phyloP scores from a whole-genome alignment of 129 eudicot genomes.

The Calendula officinalis region DNA sequence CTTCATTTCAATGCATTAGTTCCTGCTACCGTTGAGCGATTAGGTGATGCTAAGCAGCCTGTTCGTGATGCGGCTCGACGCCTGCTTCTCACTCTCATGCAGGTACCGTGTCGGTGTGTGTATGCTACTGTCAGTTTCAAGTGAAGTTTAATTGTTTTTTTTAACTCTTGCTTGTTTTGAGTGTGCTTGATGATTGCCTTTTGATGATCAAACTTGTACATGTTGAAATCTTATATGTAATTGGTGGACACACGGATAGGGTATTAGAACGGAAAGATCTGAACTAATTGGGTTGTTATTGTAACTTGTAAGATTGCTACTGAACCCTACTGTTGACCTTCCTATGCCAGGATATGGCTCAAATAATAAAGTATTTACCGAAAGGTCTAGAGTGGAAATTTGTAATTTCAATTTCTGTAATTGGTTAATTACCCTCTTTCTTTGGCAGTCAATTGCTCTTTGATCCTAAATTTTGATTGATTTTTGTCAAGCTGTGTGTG shows the following conservation, averaged over 20 bases:
- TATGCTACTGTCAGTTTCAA: not conserved
- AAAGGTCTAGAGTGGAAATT: not conserved
- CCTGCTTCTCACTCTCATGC: constrained; percentile 84
- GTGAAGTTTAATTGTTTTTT: not conserved
- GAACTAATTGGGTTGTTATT: not conserved
- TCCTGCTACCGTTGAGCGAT: constrained; percentile 78
- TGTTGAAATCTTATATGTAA: not conserved
- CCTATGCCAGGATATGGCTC: not conserved
- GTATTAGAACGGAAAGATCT: constrained; percentile 7
- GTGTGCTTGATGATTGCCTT: not conserved
- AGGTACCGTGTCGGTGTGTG: constrained; percentile 44
- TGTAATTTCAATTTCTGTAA: not conserved
- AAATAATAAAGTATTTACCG: not conserved
- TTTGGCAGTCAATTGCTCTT: not conserved
- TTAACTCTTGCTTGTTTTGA: not conserved
- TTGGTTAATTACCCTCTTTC: not conserved
- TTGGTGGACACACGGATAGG: not conserved
- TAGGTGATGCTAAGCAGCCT: constrained; percentile 85
- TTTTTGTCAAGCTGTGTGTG: not conserved
- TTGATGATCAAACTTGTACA: constrained; percentile 10
- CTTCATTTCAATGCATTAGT: constrained; percentile 80
- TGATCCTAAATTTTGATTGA: not conserved
- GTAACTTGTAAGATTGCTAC: not conserved
- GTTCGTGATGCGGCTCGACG: constrained; percentile 91
- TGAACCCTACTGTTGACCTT: not conserved